These are phyloP conservation scores for Podospora appendiculata DNA, from an alignment of 495 filamentous ascomycete species.

Conservation along the genomic window DNA sequence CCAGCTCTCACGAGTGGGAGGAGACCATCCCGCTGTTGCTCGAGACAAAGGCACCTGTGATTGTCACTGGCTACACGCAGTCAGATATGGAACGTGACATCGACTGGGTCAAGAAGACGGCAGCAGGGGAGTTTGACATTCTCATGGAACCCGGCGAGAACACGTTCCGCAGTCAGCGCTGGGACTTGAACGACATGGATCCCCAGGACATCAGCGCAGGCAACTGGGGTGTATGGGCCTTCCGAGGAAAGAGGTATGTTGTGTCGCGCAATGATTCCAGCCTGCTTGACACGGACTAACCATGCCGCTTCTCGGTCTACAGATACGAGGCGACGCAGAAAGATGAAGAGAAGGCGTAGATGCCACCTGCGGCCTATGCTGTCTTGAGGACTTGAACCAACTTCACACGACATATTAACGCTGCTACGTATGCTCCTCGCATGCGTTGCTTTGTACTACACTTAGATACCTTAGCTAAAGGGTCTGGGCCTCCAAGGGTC, in stretches of 20 bases:
- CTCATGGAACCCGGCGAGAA: conserved; percentile 92
- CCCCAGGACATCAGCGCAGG: conserved; percentile 90
- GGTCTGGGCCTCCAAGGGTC: too few species aligned
- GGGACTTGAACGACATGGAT: conserved; percentile 95
- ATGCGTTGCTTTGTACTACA: too few species aligned
- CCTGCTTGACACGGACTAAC: conserved; percentile 17
- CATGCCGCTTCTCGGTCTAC: neutral
- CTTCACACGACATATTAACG: too few species aligned
- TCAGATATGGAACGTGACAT: conserved; percentile 89
- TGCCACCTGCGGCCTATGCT: neutral
- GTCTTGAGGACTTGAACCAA: neutral
- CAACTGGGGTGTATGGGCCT: conserved; percentile 96
- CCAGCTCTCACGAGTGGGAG: conserved; percentile 86
- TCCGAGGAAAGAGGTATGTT: conserved; percentile 90
- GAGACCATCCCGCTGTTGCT: conserved; percentile 81
- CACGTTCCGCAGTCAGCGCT: conserved; percentile 83
- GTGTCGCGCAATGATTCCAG: neutral
- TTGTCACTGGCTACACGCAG: conserved; percentile 93
- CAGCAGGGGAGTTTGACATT: conserved; percentile 82
- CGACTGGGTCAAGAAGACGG: conserved; percentile 76
- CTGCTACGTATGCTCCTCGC: too few species aligned
- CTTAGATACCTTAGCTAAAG: too few species aligned
- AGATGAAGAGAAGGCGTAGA: conserved; percentile 19
- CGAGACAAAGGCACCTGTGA: conserved; percentile 89
- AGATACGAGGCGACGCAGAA: conserved; percentile 59